Evolutionary conservation across 148 eudicot species (phyloP), one percentile per base, ranked within the genome.

Genomic region (Camellia granthamiana): DNA sequence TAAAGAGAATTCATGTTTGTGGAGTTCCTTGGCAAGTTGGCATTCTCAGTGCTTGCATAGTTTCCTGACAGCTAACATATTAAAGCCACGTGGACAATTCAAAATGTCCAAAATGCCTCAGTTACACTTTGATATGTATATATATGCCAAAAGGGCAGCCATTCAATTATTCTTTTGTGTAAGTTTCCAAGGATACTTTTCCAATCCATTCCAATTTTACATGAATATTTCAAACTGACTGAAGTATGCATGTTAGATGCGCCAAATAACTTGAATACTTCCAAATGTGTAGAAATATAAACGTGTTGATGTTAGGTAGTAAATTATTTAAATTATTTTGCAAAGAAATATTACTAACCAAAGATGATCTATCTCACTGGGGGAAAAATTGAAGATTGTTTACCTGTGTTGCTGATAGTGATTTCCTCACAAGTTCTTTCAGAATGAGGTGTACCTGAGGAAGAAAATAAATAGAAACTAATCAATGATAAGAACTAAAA

Each of bases 371-470:
- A 5, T 6, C 15, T 10, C 7, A 19, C 47, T 8, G 14, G 19
- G 10, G 18, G n/a, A 64, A 56, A 38, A 81, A 44, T 52, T 38
- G n/a, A 55, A 18, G 71, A 77, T 47, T 80, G 19, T 85, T 87
- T 82, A 95, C 99, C 95, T 63, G 78, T 56, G 98, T 93, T 80
- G 84, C 93, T 64, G 88, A 91, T 80, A 96, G 82, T 3, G 97
- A 93, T 88, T 92, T 96, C 87, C 99, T 88, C 84, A 93, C 99
- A 69, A 96, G 97, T 84, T 96, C 98, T 83, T 96, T 96, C 79
- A 96, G 84, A 82, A 96, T 78, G 62, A 96, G 85, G 85, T 93
- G 98, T 72, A 93, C 99, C 99, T 96, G 90, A 63, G 70, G 67
- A 81, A 42, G 23, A 58, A 63, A 77, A 38, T 78, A 59, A 18